These are phyloP conservation scores for Coemansia sp. DNA, from an alignment of 192 early-diverging fungal genomes.

Conservation along the genomic window DNA sequence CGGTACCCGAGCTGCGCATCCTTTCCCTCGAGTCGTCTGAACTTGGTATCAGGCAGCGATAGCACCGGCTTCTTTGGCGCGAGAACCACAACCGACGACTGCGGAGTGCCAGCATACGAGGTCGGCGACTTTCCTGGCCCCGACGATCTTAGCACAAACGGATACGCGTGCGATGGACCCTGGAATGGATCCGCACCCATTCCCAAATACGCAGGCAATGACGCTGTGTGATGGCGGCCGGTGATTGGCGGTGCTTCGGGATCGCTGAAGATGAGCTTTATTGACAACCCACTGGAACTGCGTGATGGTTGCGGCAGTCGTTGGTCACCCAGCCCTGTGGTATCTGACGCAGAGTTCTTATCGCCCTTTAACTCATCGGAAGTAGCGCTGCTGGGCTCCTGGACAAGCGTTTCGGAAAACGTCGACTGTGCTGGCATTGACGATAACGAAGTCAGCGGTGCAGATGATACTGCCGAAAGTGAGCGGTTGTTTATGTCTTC, in stretches of 20 bases:
- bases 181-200: neutral
- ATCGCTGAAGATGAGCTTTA: conserved; percentile 36
- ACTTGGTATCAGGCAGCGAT: conserved; percentile 35
- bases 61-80: conserved; percentile 51
- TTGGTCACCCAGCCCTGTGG: neutral
- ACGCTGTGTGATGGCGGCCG: neutral
- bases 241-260: conserved; percentile 11
- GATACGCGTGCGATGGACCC: neutral
- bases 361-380: neutral
- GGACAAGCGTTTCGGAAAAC: neutral
- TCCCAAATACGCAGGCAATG: conserved; percentile 2
- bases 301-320: conserved; percentile 12
- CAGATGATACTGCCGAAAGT: neutral
- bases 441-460: neutral
- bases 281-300: conserved; percentile 39
- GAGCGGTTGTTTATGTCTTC: neutral
- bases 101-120: conserved; percentile 42
- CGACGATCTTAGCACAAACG: neutral
- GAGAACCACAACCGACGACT: conserved; percentile 46
- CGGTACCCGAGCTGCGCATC: neutral
- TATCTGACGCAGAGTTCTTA: neutral
- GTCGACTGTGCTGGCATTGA: conserved; percentile 8
- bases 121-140: conserved; percentile 32
- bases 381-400: neutral
- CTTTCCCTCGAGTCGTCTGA: conserved; percentile 14